A percentile compares a stretch with the other conserved stretches of the same genome.
Conservation (phyloP, 768 basidiomycete genomes). For the Rhizopogon vulgaris region DNA sequence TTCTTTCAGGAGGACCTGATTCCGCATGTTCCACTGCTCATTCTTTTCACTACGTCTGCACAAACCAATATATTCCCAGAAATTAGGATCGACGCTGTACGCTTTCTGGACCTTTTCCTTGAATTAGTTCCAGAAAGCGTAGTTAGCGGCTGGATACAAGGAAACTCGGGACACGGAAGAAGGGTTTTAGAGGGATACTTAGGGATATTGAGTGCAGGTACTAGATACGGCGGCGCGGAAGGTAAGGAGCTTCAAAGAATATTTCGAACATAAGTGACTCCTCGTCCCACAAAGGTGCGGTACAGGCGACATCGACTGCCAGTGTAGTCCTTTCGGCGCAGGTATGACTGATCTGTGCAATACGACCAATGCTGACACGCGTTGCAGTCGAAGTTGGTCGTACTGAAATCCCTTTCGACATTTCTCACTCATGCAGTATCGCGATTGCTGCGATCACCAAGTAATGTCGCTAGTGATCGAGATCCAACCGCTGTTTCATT, state of each 20-base stretch:
- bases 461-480: constrained; percentile 9
- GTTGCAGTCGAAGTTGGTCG: constrained; percentile 68
- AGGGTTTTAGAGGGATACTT: constrained; percentile 77
- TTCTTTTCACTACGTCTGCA: constrained; percentile 85
- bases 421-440: constrained; percentile 53
- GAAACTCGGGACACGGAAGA: constrained; percentile 45
- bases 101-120: constrained; percentile 70
- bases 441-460: constrained; percentile 10
- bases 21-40: constrained; percentile 69
- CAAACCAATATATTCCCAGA: constrained; percentile 95
- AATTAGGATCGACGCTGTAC: constrained; percentile 85
- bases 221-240: constrained; percentile 50
- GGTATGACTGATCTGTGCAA: constrained; percentile 28
- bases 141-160: constrained; percentile 59
- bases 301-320: constrained; percentile 50
- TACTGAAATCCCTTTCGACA: constrained; percentile 62
- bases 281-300: constrained; percentile 14
- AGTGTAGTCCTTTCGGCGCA: constrained; percentile 60
- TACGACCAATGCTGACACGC: constrained; percentile 3
- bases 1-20: constrained; percentile 52
- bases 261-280: not conserved
- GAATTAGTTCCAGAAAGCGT: constrained; percentile 63
- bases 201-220: constrained; percentile 67
- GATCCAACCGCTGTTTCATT: constrained; percentile 18
- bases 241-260: constrained; percentile 29